Evolutionary conservation across 768 basidiomycete genomes (phyloP).

Genomic region (Boletus tylopilopsis): DNA sequence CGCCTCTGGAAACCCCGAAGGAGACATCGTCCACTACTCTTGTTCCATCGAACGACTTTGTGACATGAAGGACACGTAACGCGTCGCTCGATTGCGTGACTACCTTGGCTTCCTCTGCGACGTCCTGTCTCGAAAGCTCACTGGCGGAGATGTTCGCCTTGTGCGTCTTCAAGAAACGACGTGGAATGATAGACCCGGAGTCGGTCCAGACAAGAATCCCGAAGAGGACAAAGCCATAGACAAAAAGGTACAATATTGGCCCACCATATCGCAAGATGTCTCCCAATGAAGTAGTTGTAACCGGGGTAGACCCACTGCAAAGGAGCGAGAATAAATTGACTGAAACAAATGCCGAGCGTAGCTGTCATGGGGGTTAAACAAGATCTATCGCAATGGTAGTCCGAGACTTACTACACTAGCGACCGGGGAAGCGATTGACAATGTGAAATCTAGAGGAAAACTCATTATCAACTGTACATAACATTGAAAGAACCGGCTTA

Average conservation of each 20-base stretch:
- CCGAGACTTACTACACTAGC: conserved; percentile 54
- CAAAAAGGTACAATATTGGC: conserved; percentile 69
- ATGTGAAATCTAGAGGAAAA: conserved; percentile 49
- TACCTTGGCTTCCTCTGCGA: conserved; percentile 48
- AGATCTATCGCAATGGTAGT: background rate
- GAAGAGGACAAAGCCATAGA: conserved; percentile 56
- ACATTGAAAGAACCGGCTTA: conserved; percentile 19
- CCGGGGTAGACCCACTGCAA: conserved; percentile 51
- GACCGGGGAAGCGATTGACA: conserved; percentile 66
- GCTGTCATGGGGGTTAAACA: conserved; percentile 32
- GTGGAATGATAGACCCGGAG: conserved; percentile 56
- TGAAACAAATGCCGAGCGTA: conserved; percentile 69
- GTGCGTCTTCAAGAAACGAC: conserved; percentile 29
- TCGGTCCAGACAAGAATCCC: conserved; percentile 67
- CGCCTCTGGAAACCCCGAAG: conserved; percentile 59
- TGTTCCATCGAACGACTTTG: conserved; percentile 54
- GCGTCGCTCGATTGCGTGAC: conserved; percentile 50
- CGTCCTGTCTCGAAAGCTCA: conserved; percentile 42
- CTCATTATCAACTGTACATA: background rate
- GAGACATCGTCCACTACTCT: conserved; percentile 72
- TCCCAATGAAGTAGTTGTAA: conserved; percentile 47
- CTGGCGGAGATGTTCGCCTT: conserved; percentile 13
- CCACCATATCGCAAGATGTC: conserved; percentile 63
- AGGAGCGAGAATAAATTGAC: conserved; percentile 74
- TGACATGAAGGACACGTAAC: conserved; percentile 58